A percentile compares a stretch with the other conserved stretches of the same genome.
These are phyloP conservation scores for Chaetomium olivaceum DNA, from an alignment of 2,329 filamentous ascomycete genomes.

Conservation along the genomic window DNA sequence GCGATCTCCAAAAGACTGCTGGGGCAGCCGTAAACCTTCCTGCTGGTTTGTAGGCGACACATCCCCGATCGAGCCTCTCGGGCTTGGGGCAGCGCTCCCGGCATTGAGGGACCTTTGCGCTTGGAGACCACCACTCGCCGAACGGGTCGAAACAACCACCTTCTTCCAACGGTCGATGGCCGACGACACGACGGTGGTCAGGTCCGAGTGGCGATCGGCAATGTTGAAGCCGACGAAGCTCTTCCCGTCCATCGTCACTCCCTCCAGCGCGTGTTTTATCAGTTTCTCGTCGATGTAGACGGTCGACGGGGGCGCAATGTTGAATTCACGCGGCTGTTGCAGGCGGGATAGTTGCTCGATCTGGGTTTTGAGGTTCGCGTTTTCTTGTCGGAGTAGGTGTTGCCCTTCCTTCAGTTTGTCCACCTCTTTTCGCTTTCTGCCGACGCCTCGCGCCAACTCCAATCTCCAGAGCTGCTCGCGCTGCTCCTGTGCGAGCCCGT, in stretches of 20 bases:
- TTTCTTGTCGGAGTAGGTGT: constrained; percentile 57
- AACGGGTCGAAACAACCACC: constrained; percentile 56
- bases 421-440: constrained; percentile 56
- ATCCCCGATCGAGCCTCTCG: neutral
- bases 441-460: constrained; percentile 61
- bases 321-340: constrained; percentile 62
- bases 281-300: constrained; percentile 54
- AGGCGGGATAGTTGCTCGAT: constrained; percentile 59
- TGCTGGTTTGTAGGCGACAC: neutral
- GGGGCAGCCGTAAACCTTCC: constrained; percentile 5
- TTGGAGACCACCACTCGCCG: constrained; percentile 47
- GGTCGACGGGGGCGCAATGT: constrained; percentile 52
- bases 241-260: constrained; percentile 43
- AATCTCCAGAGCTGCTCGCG: constrained; percentile 62
- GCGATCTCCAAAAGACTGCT: neutral
- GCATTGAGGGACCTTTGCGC: constrained; percentile 52
- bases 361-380: constrained; percentile 56
- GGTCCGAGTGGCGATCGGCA: constrained; percentile 54
- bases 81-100: constrained; percentile 8
- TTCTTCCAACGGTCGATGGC: constrained; percentile 64
- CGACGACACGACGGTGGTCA: constrained; percentile 53
- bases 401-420: constrained; percentile 54
- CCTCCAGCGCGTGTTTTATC: constrained; percentile 49
- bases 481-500: constrained; percentile 57
- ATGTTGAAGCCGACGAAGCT: constrained; percentile 48